Conservation (phyloP, 371 early-diverging fungal species). For the Zopfochytrium polystomum region DNA sequence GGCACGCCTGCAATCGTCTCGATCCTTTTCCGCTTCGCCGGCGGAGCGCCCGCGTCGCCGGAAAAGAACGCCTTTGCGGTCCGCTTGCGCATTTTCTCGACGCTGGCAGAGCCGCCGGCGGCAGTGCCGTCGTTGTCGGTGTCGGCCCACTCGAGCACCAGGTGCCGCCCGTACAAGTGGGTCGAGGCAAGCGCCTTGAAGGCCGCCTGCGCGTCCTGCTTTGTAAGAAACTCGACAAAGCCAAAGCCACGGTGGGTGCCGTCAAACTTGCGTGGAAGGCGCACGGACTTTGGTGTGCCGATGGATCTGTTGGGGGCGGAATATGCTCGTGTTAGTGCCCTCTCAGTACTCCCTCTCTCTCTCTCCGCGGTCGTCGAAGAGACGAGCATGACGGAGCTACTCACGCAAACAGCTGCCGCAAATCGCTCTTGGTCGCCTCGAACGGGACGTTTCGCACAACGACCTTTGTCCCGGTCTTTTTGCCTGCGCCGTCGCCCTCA, state of each 20-base stretch:
- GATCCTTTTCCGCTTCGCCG: slow-evolving; percentile 16
- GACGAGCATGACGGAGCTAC: slow-evolving; percentile 16
- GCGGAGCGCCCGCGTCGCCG: slow-evolving; percentile 17
- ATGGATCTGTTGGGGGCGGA: slow-evolving; percentile 62
- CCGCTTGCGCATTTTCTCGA: slow-evolving; percentile 48
- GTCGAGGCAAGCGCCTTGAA: slow-evolving; percentile 83
- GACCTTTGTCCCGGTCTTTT: slow-evolving; percentile 75
- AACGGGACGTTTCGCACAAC: slow-evolving; percentile 98
- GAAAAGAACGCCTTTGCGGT: slow-evolving; percentile 41
- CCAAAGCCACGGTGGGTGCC: slow-evolving; percentile 98
- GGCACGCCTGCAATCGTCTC: slow-evolving; percentile 19
- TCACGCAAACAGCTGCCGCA: slow-evolving; percentile 85
- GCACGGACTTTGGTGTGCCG: slow-evolving; percentile 91
- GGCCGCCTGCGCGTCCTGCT: slow-evolving; percentile 90
- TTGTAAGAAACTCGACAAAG: slow-evolving; percentile 94
- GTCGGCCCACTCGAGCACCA: slow-evolving; percentile 96
- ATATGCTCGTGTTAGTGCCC: no score
- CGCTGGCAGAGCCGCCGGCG: no score
- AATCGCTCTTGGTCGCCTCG: slow-evolving; percentile 94
- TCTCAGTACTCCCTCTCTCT: no score
- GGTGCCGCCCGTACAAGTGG: slow-evolving; percentile 97
- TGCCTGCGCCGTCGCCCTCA: no score
- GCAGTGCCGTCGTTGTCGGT: no score
- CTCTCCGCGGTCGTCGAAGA: not conserved
- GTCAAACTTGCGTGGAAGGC: slow-evolving; percentile 92